Evolutionary conservation across 2,329 filamentous ascomycete species (phyloP), one percentile per base, ranked within the genome.

Genomic region (Leptographium radiaticola): DNA sequence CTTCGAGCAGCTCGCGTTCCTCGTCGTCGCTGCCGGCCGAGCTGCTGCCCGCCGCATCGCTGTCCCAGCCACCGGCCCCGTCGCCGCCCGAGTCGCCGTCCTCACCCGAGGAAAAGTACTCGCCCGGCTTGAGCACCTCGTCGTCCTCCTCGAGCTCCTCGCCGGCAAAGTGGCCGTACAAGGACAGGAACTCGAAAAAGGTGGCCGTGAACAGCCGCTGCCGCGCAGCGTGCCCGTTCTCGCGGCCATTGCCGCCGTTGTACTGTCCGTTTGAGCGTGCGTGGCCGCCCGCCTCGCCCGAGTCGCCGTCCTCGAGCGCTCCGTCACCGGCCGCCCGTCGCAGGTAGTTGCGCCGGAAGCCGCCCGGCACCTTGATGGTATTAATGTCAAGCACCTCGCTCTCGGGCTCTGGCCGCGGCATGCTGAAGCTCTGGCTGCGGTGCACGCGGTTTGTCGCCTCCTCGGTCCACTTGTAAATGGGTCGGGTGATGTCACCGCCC

Each of bases 81-180:
- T 42, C 33, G 43, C 75, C 48, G 38, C 42, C 51, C 20, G 33
- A 34, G 46, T 11, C 45, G 11, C 55, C 58, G 56, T 83, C 83
- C 25, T 81, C 75, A 60, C 87, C 87, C 0, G 88, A 90, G 9
- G 84, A 85, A 66, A 96, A 96, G 68, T 95, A 96, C 65, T 96
- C 91, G 66, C 94, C 86, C 2, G 89, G 88, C 6, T 78, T 81
- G 15, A 95, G 73, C 2, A 83, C 87, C 67, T 97, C 91, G 62
- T 97, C 93, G 62, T 97, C 93, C 68, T 98, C 93, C 66, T 96
- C 90, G 13, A 98, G 77, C 65, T 95, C 87, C 68, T 98, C 93
- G 69, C 93, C 93, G 2, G 93, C 93, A 66, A 98, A 98, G 70
- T 98, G 93, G 5, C 93, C 93, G 62, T 96, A 98, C 34, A 98